Conservation (phyloP, 2,329 filamentous ascomycete species). For the Ambrosiella xylebori region DNA sequence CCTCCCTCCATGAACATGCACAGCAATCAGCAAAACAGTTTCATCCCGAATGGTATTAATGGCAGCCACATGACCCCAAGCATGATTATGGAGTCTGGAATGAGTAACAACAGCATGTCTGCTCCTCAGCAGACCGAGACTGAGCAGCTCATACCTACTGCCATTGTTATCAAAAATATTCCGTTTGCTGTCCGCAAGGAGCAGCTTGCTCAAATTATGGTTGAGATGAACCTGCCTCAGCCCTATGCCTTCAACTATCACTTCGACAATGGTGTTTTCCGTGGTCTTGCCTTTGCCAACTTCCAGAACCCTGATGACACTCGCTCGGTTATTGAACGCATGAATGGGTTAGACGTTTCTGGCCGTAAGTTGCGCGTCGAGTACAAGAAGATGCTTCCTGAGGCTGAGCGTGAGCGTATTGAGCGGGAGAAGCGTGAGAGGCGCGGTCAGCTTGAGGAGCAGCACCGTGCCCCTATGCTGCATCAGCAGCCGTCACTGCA, state of each 20-base stretch:
- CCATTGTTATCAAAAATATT: slow-evolving; percentile 99
- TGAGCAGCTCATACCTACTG: slow-evolving; percentile 91
- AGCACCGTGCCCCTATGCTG: slow-evolving; percentile 64
- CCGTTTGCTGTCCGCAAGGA: slow-evolving; percentile 98
- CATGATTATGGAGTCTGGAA: slow-evolving; percentile 26
- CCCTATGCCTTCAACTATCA: slow-evolving; percentile 99
- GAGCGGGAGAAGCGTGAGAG: slow-evolving; percentile 94
- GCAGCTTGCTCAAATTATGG: slow-evolving; percentile 82
- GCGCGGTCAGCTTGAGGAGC: slow-evolving; percentile 88
- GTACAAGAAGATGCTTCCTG: slow-evolving; percentile 98
- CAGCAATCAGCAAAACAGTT: slow-evolving; percentile 20
- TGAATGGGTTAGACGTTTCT: slow-evolving; percentile 93
- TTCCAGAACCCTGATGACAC: slow-evolving; percentile 94
- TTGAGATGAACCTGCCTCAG: slow-evolving; percentile 78
- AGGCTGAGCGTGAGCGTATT: slow-evolving; percentile 86
- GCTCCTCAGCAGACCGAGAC: slow-evolving; percentile 33
- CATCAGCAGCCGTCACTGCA: slow-evolving; percentile 78
- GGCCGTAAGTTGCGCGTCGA: slow-evolving; percentile 89
- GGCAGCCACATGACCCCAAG: slow-evolving; percentile 23
- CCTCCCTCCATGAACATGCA: slow-evolving; percentile 28
- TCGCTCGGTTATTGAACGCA: slow-evolving; percentile 71
- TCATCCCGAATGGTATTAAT: slow-evolving; percentile 20
- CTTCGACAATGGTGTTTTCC: slow-evolving; percentile 94
- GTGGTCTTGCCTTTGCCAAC: slow-evolving; percentile 91
- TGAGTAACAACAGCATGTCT: slow-evolving; percentile 18